phyloP scores from a whole-genome alignment of 805 yeast species.

The Starmerella potacharoeniae region DNA sequence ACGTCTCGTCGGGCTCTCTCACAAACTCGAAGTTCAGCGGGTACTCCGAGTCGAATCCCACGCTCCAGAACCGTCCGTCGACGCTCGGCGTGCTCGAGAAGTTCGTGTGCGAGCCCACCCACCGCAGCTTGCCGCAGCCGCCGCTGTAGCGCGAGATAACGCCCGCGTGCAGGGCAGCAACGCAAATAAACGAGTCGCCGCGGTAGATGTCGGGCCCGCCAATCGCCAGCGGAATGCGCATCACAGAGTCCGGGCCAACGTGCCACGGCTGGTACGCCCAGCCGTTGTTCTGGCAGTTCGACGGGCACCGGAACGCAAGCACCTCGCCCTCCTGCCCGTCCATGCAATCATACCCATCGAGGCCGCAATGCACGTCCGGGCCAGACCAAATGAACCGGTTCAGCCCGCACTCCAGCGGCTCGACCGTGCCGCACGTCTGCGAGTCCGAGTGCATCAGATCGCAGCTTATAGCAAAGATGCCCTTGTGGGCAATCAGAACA shows the following conservation, averaged over 20 bases:
- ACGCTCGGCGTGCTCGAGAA: slow-evolving; percentile 43
- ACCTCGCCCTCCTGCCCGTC: slow-evolving; percentile 32
- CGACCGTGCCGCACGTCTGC: slow-evolving; percentile 2
- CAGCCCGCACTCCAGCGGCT: slow-evolving; percentile 20
- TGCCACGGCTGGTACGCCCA: slow-evolving; percentile 65
- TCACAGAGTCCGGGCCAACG: slow-evolving; percentile 56
- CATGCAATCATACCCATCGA: slow-evolving; percentile 50
- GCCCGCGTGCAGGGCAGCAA: slow-evolving; percentile 83
- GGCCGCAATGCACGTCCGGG: slow-evolving; percentile 64
- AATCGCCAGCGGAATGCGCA: slow-evolving; percentile 59
- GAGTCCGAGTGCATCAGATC: background rate
- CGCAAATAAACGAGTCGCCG: slow-evolving; percentile 82
- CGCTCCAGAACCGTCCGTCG: slow-evolving; percentile 38
- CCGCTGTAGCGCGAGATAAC: slow-evolving; percentile 60
- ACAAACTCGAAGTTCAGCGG: slow-evolving; percentile 62
- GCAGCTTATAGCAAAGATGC: slow-evolving; percentile 19
- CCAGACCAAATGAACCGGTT: slow-evolving; percentile 51
- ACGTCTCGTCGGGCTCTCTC: slow-evolving; percentile 22
- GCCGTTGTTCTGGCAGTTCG: slow-evolving; percentile 68
- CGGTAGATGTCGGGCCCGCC: slow-evolving; percentile 61
- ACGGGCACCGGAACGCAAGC: slow-evolving; percentile 68
- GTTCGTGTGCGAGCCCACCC: slow-evolving; percentile 39
- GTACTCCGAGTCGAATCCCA: slow-evolving; percentile 59
- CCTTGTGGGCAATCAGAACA: slow-evolving; percentile 14
- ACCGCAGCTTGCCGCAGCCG: slow-evolving; percentile 60